These are phyloP conservation scores for Haplosporangium sp. DNA, from an alignment of 371 early-diverging fungal species.

Conservation along the genomic window DNA sequence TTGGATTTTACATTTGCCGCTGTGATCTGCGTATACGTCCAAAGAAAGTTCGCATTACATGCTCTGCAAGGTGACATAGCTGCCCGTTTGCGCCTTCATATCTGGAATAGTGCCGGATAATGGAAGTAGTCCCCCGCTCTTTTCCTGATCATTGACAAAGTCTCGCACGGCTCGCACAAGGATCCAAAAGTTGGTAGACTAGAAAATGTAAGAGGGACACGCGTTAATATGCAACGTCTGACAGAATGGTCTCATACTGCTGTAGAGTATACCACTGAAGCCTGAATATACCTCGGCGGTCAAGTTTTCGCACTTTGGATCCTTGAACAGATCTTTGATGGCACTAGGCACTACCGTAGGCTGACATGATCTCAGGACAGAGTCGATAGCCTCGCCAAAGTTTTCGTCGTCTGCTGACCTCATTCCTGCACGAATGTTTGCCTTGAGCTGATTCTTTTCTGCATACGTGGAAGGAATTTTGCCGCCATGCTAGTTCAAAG, in stretches of 20 bases:
- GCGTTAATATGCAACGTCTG: background rate
- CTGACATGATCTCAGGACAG: conserved; percentile 64
- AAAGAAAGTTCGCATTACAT: conserved; percentile 64
- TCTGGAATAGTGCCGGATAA: conserved; percentile 91
- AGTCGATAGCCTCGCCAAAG: conserved; percentile 84
- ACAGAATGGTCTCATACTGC: background rate
- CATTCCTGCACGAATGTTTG: conserved; percentile 65
- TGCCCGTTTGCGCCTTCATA: conserved; percentile 94
- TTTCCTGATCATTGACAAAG: conserved; percentile 73
- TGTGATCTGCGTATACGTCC: no score
- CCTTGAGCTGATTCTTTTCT: conserved; percentile 77
- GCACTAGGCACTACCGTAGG: conserved; percentile 59
- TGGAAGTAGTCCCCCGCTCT: conserved; percentile 83
- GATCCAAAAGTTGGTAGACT: conserved; percentile 91
- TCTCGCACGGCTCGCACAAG: conserved; percentile 79
- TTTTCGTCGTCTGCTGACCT: conserved; percentile 83
- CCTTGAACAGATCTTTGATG: conserved; percentile 64
- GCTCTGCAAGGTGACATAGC: conserved; percentile 85
- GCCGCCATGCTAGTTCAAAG: conserved; percentile 56
- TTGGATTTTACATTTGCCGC: background rate
- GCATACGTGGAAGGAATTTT: conserved; percentile 67
- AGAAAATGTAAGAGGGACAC: background rate
- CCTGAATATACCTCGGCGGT: conserved; percentile 60
- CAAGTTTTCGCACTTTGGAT: conserved; percentile 62
- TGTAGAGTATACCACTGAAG: background rate